Conservation (phyloP, 129 eudicot genomes). For the Mikania micrantha region DNA sequence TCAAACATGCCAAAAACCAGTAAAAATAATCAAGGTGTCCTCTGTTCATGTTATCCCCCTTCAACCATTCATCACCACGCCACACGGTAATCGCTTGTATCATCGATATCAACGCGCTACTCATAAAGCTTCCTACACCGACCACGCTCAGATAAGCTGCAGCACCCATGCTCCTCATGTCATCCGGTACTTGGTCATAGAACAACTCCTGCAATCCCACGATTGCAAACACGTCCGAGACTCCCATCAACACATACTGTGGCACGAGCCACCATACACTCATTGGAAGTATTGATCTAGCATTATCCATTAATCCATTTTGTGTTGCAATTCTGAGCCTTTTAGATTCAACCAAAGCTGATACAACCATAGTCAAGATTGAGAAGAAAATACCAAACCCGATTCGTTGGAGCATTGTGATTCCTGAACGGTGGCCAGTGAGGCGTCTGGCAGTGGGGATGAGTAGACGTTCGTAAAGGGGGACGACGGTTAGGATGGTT, state of each 20-base stretch:
- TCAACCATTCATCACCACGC: slow-evolving; percentile 40
- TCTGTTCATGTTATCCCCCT: slow-evolving; percentile 33
- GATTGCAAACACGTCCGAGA: slow-evolving; percentile 36
- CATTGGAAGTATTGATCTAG: slow-evolving; percentile 28
- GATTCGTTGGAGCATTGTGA: slow-evolving; percentile 56
- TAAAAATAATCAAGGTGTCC: slow-evolving; percentile 40
- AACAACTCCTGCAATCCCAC: slow-evolving; percentile 59
- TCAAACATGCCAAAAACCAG: slow-evolving; percentile 49
- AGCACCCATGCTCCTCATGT: slow-evolving; percentile 50
- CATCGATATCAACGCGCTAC: slow-evolving; percentile 26
- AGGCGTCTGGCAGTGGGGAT: slow-evolving; percentile 37
- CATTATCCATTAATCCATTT: slow-evolving; percentile 27
- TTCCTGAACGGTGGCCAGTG: slow-evolving; percentile 44
- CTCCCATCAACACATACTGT: slow-evolving; percentile 36
- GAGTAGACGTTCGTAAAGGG: slow-evolving; percentile 36
- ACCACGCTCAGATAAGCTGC: slow-evolving; percentile 33
- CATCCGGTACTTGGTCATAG: slow-evolving; percentile 53
- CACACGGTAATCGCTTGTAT: slow-evolving; percentile 31
- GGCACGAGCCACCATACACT: slow-evolving; percentile 48
- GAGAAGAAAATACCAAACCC: slow-evolving; percentile 44
- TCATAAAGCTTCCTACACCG: slow-evolving; percentile 48
- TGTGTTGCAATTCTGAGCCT: slow-evolving; percentile 28
- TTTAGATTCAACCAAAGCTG: slow-evolving; percentile 43
- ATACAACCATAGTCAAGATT: slow-evolving; percentile 32
- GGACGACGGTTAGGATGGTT: slow-evolving; percentile 35